Evolutionary conservation across 768 basidiomycete species (phyloP), one percentile per base, ranked within the genome.

Genomic region (Phaeolepiota aurea): DNA sequence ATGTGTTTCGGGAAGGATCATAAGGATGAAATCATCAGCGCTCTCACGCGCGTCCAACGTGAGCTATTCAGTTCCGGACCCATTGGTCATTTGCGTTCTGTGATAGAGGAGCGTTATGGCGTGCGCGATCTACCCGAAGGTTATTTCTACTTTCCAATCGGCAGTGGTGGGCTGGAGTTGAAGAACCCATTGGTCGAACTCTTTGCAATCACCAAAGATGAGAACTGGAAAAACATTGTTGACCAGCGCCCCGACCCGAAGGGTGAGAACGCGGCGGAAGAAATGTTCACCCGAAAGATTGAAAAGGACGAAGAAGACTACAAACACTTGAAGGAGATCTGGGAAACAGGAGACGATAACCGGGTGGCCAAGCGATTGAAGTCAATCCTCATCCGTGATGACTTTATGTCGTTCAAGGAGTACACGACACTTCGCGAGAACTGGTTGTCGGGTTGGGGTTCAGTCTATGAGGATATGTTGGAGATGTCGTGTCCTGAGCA

Each of bases 71-170:
- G 40, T 21, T 53, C 49, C 10, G 51, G 57, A 12, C 51, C 48
- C 10, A 49, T 59, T 25, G 50, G 43, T 15, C 45, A 54, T 23
- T 33, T 62, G 10, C 49, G 49, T 9, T 14, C 43, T 3, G 44
- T 55, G n/a, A 50, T 59, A 15, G 37, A 40, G 15, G 20, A 43
- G 15, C 45, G 52, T 1, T 67, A 65, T 34, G 55, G 51, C 3
- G 48, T 62, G 1, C 47, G 41, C 2, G 57, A 65, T 38, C 51
- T 69, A 4, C 67, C 64, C 1, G 57, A 62, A 31, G 66, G 66
- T 2, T 68, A 63, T 42, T 67, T 64, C 50, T 68, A 62, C 50
- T 60, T 66, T 42, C 62, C 66, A 0, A 52, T 64, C 15, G 46
- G 51, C 12, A 52, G 47, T 14, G 67, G 67, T 25, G 66, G 66